These are phyloP conservation scores for Carex myosuroides DNA, from an alignment of 176 grass and related monocot species.

Conservation along the genomic window DNA sequence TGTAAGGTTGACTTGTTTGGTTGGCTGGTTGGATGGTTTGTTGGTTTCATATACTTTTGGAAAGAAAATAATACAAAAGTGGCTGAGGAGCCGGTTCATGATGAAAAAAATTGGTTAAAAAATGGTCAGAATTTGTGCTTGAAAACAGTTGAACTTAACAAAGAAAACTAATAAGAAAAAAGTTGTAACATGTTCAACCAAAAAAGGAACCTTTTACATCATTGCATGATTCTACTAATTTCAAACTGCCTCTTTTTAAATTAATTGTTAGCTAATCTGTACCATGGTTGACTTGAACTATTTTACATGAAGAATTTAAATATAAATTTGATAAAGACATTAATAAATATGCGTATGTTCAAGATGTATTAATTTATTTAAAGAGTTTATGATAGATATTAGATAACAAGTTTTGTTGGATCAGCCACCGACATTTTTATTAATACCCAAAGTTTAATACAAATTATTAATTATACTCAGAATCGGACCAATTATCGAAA, in stretches of 20 bases:
- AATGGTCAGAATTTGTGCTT: not conserved
- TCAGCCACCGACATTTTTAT: too few relatives aligned
- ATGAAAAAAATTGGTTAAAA: not conserved
- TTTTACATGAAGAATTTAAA: not conserved
- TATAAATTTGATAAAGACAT: not conserved
- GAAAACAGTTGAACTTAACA: not conserved
- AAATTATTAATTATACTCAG: too few relatives aligned
- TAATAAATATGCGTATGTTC: not conserved
- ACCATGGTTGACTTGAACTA: not conserved
- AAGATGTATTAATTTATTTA: not conserved
- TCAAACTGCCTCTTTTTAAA: not conserved
- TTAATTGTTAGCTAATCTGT: not conserved
- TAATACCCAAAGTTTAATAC: too few relatives aligned
- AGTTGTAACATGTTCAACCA: slow-evolving; percentile 8
- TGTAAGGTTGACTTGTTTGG: not conserved
- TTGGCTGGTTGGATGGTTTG: not conserved
- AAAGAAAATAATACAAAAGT: slow-evolving; percentile 21
- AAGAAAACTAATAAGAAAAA: not conserved
- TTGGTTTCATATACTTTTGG: not conserved
- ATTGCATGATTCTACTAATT: not conserved
- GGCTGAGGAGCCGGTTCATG: not conserved
- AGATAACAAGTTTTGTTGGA: not conserved
- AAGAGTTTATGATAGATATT: not conserved
- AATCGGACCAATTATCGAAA: too few relatives aligned
- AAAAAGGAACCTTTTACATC: not conserved